Percentiles rank a stretch among this genome's conserved stretches.
Evolutionary conservation across 2,329 filamentous ascomycete genomes (phyloP).

Genomic region (Cytospora mali): DNA sequence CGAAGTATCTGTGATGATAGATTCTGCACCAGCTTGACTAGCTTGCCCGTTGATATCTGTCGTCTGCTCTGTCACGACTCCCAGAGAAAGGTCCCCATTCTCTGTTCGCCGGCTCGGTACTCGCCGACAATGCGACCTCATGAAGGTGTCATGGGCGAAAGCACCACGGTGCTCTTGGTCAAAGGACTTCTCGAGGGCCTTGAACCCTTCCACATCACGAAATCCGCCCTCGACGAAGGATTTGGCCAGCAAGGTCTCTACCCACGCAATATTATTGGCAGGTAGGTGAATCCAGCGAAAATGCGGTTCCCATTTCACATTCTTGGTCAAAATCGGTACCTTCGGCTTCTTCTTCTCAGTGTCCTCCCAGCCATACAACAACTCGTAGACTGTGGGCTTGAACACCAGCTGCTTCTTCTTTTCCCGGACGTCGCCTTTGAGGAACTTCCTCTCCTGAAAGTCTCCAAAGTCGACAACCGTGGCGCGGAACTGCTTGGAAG

Average conservation of each 20-base stretch:
- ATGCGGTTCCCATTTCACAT: conserved; percentile 48
- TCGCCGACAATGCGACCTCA: conserved; percentile 61
- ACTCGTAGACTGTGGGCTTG: conserved; percentile 52
- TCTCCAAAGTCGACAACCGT: conserved; percentile 56
- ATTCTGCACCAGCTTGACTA: conserved; percentile 12
- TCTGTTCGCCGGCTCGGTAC: conserved; percentile 42
- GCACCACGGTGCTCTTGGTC: conserved; percentile 63
- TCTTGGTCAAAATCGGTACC: conserved; percentile 48
- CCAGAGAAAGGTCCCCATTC: conserved; percentile 38
- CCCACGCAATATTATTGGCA: conserved; percentile 62
- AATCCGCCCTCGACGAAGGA: conserved; percentile 65
- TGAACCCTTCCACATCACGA: conserved; percentile 65
- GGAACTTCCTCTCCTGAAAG: conserved; percentile 33
- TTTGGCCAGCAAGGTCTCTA: conserved; percentile 64
- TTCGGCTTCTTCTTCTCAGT: conserved; percentile 46
- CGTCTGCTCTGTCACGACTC: conserved; percentile 22
- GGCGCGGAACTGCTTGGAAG: conserved; percentile 52
- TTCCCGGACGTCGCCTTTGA: conserved; percentile 23
- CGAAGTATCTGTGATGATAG: conserved; percentile 23
- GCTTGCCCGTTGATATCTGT: conserved; percentile 24
- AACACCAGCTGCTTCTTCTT: conserved; percentile 45
- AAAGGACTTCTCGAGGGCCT: conserved; percentile 62
- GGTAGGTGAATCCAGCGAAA: conserved; percentile 58
- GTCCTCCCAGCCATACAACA: conserved; percentile 52
- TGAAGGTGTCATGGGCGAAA: conserved; percentile 62